phyloP scores from a whole-genome alignment of 108 stramenopile species.

The Stephanodiscus minutulus region DNA sequence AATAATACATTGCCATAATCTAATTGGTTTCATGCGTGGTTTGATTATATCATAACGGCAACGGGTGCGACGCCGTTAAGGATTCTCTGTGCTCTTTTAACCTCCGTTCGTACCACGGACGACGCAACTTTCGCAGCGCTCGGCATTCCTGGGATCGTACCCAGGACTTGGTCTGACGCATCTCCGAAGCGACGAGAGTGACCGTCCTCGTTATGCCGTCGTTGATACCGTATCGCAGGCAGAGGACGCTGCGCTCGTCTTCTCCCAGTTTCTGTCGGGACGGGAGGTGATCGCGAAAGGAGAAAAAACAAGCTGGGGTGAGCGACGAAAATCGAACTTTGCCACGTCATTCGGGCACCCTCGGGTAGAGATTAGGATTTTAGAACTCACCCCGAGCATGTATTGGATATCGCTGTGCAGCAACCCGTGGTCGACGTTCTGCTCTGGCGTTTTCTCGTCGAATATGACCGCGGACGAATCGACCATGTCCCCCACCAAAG shows the following conservation, averaged over 20 bases:
- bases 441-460: constrained; percentile 68
- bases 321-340: constrained; percentile 7
- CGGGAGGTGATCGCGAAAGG: neutral
- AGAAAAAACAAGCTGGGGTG: neutral
- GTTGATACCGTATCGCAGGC: constrained; percentile 77
- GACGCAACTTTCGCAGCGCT: constrained; percentile 80
- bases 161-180: constrained; percentile 83
- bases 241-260: constrained; percentile 76
- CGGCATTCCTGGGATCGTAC: constrained; percentile 88
- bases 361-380: neutral
- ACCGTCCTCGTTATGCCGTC: constrained; percentile 89
- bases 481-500: constrained; percentile 74
- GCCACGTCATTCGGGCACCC: neutral
- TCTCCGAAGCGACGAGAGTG: constrained; percentile 77
- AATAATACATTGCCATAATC: neutral
- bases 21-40: neutral
- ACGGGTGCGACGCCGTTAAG: constrained; percentile 41
- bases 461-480: constrained; percentile 52
- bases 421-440: constrained; percentile 70
- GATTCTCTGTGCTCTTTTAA: constrained; percentile 85
- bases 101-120: constrained; percentile 92
- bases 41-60: constrained; percentile 32
- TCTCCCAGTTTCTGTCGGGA: constrained; percentile 59
- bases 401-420: constrained; percentile 80
- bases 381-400: constrained; percentile 63